A percentile compares a stretch with the other conserved stretches of the same genome.
phyloP scores from a whole-genome alignment of 148 eudicot genomes.

The Agrostemma githago region DNA sequence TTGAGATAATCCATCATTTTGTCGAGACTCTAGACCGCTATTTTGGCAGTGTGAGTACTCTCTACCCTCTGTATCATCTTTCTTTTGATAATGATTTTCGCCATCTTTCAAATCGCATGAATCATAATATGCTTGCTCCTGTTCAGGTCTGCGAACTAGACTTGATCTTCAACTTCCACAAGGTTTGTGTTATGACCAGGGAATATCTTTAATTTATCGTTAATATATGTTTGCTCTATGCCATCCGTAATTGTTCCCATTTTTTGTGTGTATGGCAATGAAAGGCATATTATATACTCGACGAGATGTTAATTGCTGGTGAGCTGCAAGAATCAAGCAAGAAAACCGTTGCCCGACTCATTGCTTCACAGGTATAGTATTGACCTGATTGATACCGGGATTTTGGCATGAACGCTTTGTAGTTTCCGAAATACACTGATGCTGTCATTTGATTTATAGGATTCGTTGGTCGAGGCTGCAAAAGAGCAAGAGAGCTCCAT shows the following conservation, averaged over 20 bases:
- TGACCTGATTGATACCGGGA: not conserved
- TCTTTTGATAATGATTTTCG: slow-evolving; percentile 1
- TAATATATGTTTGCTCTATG: not conserved
- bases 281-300: slow-evolving; percentile 89
- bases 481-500: slow-evolving; percentile 79
- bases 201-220: not conserved
- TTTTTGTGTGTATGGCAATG: slow-evolving; percentile 15
- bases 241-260: not conserved
- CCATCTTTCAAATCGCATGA: not conserved
- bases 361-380: slow-evolving; percentile 78
- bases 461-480: slow-evolving; percentile 82
- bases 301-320: slow-evolving; percentile 87
- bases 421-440: not conserved
- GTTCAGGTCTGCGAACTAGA: slow-evolving; percentile 89
- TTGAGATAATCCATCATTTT: slow-evolving; percentile 83
- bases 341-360: slow-evolving; percentile 76
- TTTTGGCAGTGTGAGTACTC: slow-evolving; percentile 81
- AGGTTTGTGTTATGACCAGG: slow-evolving; percentile 42
- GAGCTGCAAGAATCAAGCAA: slow-evolving; percentile 97
- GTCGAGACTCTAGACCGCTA: slow-evolving; percentile 93
- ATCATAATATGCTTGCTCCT: slow-evolving; percentile 1
- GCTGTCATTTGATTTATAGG: slow-evolving; percentile 38
- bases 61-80: not conserved
- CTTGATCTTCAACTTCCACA: slow-evolving; percentile 88
- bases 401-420: not conserved